A percentile compares a stretch with the other conserved stretches of the same genome.
These are phyloP conservation scores for Solanum medicagineum DNA, from an alignment of 257 asterid genomes.

Conservation along the genomic window DNA sequence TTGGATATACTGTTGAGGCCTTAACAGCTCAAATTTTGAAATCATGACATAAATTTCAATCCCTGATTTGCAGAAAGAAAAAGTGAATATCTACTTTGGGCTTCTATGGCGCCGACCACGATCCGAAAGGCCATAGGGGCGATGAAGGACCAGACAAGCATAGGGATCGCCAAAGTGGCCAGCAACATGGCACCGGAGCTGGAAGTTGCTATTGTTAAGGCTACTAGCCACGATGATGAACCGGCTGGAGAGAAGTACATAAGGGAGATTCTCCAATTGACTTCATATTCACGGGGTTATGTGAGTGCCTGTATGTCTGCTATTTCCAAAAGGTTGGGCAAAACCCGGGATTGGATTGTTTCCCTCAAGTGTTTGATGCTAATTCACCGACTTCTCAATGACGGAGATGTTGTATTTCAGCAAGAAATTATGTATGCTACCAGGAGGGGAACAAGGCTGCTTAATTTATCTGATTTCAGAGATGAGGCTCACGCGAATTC, in stretches of 20 bases:
- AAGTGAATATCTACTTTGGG: neutral
- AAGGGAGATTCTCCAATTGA: slow-evolving; percentile 37
- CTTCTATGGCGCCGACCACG: slow-evolving; percentile 43
- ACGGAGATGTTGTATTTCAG: slow-evolving; percentile 33
- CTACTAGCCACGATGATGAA: slow-evolving; percentile 61
- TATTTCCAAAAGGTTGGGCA: slow-evolving; percentile 34
- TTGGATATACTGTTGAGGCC: neutral
- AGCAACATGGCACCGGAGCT: slow-evolving; percentile 59
- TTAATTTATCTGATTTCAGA: slow-evolving; percentile 47
- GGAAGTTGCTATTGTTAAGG: slow-evolving; percentile 51
- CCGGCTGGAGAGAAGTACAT: slow-evolving; percentile 52
- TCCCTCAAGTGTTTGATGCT: slow-evolving; percentile 49
- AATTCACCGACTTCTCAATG: slow-evolving; percentile 40
- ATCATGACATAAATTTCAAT: neutral
- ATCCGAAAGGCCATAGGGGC: slow-evolving; percentile 60
- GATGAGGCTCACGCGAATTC: slow-evolving; percentile 65
- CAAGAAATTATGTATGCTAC: slow-evolving; percentile 51
- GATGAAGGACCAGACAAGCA: slow-evolving; percentile 61
- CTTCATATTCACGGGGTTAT: slow-evolving; percentile 42
- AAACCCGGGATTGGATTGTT: slow-evolving; percentile 62
- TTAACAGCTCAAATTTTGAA: neutral
- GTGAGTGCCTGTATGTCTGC: slow-evolving; percentile 36
- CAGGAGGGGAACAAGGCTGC: slow-evolving; percentile 43
- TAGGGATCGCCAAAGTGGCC: slow-evolving; percentile 52
- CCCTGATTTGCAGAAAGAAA: neutral